Base-by-base conservation (phyloP, 148 eudicot species). In the Rhododendron williamsianum region DNA sequence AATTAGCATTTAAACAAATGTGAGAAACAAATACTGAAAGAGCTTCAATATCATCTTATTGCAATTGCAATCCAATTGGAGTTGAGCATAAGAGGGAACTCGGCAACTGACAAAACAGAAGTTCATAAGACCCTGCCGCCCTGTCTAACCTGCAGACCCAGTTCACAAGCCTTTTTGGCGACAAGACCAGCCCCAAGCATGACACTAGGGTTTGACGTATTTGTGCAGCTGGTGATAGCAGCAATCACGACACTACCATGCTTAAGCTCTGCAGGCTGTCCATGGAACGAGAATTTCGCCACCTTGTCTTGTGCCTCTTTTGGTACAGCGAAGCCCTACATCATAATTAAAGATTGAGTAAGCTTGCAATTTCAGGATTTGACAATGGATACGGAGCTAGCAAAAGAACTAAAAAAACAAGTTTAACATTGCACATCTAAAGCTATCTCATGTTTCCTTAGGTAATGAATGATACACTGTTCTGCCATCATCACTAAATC, bases 211-310 rank as follows among this genome's bases (percentile, higher is more conserved):
- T 92, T 92, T 63, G 94, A 92, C 82, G 94, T 91, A 85, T 92
- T 92, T 69, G 94, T 92, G 86, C 94, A 92, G 87, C 93, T 92
- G 45, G 93, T 92, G 87, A 92, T 92, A 80, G 93, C 94, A 86
- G 94, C 94, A 88, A 92, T 92, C 71, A 92, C 94, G 19, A 92
- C 93, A 88, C 93, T 92, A 76, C 94, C 94, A 86, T 92, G 94
- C 82, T 84, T 91, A 45, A 92, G 92, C 86, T 92, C 94, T n/a
- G 93, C 93, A 23, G 91, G 92, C 72, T 91, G 90, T 35, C 94
- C 94, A 63, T 91, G 89, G 87, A 92, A 92, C 35, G 90, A 89
- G 82, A 92, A 92, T 33, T 92, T 91, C 33, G 86, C 94, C 81
- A 91, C 93, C 82, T 91, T 92, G 45, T 87, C 91, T 88, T 91